A percentile compares a stretch with the other conserved stretches of the same genome.
These are phyloP conservation scores for Quercus tomentella DNA, from an alignment of 331 rosid genomes.

Conservation along the genomic window DNA sequence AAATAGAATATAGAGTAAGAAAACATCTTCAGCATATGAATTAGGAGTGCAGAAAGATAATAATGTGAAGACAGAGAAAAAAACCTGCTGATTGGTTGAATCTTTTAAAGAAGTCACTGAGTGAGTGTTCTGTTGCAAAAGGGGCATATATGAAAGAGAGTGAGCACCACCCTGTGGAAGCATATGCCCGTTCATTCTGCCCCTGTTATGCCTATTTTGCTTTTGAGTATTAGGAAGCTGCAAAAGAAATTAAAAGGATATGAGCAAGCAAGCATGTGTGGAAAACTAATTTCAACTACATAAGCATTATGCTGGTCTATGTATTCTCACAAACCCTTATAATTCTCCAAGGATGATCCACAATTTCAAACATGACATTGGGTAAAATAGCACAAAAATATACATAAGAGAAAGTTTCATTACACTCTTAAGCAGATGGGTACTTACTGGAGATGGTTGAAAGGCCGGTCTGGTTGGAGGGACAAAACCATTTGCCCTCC, in stretches of 20 bases:
- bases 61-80: background rate
- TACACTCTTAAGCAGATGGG: slow-evolving; percentile 16
- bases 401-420: background rate
- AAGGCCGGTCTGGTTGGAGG: slow-evolving; percentile 57
- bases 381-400: background rate
- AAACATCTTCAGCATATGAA: slow-evolving; percentile 1
- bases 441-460: slow-evolving; percentile 61
- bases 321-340: slow-evolving; percentile 4
- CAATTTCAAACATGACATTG: background rate
- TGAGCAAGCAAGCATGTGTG: background rate
- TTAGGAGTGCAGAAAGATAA: background rate
- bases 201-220: slow-evolving; percentile 67
- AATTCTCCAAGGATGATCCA: background rate
- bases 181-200: slow-evolving; percentile 58
- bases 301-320: background rate
- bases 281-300: background rate
- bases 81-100: slow-evolving; percentile 62
- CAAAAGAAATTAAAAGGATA: background rate
- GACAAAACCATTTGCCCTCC: slow-evolving; percentile 58
- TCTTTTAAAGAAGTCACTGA: slow-evolving; percentile 43
- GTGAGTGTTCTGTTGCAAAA: slow-evolving; percentile 41
- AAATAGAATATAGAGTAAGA: background rate
- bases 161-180: slow-evolving; percentile 44
- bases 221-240: slow-evolving; percentile 62
- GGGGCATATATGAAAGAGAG: slow-evolving; percentile 32